Conservation (phyloP, 176 grass and related monocot genomes). For the Lolium perenne region DNA sequence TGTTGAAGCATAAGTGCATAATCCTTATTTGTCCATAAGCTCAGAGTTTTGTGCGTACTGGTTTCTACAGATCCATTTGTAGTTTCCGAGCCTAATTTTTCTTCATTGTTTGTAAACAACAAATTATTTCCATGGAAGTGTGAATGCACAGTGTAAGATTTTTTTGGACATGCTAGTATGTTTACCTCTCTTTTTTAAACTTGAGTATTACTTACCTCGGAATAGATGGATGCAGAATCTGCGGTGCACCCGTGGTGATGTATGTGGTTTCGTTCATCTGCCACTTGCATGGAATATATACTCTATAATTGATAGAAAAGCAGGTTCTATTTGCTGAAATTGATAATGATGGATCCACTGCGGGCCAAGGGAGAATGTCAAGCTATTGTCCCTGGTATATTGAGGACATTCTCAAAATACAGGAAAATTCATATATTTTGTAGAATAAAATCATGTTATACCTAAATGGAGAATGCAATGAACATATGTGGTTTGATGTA, state of each 20-base stretch:
- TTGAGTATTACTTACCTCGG: no score
- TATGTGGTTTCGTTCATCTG: not conserved
- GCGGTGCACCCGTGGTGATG: not conserved
- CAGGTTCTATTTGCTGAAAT: conserved; percentile 21
- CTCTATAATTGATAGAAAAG: conserved; percentile 21
- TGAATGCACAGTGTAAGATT: no score
- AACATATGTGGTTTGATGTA: not conserved
- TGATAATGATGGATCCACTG: not conserved
- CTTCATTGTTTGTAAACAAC: no score
- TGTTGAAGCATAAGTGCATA: no score
- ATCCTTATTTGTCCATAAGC: no score
- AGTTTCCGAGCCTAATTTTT: no score
- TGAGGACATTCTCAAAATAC: not conserved
- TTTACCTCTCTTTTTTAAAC: no score
- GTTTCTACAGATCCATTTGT: no score
- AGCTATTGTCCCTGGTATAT: no score
- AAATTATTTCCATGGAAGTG: no score
- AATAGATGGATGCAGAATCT: not conserved
- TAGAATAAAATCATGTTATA: not conserved
- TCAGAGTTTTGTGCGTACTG: no score
- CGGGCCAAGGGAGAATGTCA: conserved; percentile 36
- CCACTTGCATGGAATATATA: conserved; percentile 43
- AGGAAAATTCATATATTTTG: not conserved
- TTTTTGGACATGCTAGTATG: no score
- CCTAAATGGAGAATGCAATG: not conserved